Percentiles rank a stretch among this genome's conserved stretches.
phyloP scores from a whole-genome alignment of 345 rosid genomes.

The Lepidium sativum region DNA sequence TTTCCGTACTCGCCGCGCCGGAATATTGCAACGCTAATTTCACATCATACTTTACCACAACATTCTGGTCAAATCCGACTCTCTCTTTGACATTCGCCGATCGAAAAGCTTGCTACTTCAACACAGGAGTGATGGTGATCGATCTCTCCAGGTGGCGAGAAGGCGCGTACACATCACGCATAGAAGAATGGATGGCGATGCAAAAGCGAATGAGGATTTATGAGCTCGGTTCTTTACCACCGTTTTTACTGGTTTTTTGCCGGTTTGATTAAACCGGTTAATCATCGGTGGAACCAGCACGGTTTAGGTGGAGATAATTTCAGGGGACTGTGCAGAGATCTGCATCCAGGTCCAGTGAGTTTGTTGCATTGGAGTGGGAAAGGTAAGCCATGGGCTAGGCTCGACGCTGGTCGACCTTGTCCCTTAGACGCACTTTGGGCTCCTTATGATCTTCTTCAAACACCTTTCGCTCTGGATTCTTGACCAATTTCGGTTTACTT shows the following conservation, averaged over 20 bases:
- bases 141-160: slow-evolving; percentile 75
- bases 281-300: slow-evolving; percentile 81
- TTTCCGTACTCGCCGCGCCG: slow-evolving; percentile 74
- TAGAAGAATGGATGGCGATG: slow-evolving; percentile 91
- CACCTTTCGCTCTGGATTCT: slow-evolving; percentile 47
- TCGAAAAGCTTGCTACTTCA: slow-evolving; percentile 58
- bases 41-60: slow-evolving; percentile 65
- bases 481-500: slow-evolving; percentile 19
- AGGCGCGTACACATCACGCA: slow-evolving; percentile 57
- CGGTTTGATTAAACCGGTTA: slow-evolving; percentile 59
- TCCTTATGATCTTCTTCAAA: slow-evolving; percentile 54
- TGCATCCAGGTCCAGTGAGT: slow-evolving; percentile 63
- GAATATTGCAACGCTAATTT: slow-evolving; percentile 91
- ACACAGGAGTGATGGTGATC: slow-evolving; percentile 90
- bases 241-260: slow-evolving; percentile 62
- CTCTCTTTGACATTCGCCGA: slow-evolving; percentile 52
- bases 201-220: slow-evolving; percentile 63
- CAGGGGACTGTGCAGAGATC: slow-evolving; percentile 46
- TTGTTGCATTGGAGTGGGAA: slow-evolving; percentile 63
- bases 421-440: slow-evolving; percentile 61
- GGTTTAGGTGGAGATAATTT: slow-evolving; percentile 59
- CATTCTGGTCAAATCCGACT: slow-evolving; percentile 71
- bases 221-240: slow-evolving; percentile 75
- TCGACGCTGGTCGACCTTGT: slow-evolving; percentile 54
- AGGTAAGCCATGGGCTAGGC: slow-evolving; percentile 69